Base-by-base conservation (phyloP, 257 asterid species). In the Ocimum tenuiflorum region DNA sequence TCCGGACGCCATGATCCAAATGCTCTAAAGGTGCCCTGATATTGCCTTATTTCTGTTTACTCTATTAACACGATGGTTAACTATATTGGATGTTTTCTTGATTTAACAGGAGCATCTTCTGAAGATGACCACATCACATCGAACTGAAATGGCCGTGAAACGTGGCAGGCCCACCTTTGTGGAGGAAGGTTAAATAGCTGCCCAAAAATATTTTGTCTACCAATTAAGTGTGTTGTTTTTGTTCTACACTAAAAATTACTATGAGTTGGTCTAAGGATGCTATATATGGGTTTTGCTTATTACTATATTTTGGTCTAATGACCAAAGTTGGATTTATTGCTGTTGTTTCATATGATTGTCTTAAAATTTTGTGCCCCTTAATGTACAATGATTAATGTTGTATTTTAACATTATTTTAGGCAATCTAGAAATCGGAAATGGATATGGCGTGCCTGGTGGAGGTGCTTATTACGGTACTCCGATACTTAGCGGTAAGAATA, bases 381-480 rank as follows among this genome's bases (percentile, higher is more conserved):
- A n/a, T 46, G 7, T 67, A 47, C 51, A 35, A 36, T 54, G 33
- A 71, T 57, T 65, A 63, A 68, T 20, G 3, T 45, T 52, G 11
- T 46, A 41, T 3, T 48, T 36, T 38, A 43, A 19, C 24, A 33
- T 45, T 38, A 73, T 73, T 50, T 62, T 57, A 92, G 97, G 94
- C 42, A 86, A 92, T 77, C 63, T 80, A 68, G 99, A 92, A 75
- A 92, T 94, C 47, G 97, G 97, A 73, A 94, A 94, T 77, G 99
- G 99, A 42, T 94, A 94, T 68, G 99, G 99, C n/a, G 99, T 94
- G 75, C 99, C 99, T 11, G 96, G 99, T 47, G 97, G 99, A 35
- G 94, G 91, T 76, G 96, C 96, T 78, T 88, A 86, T 80, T 73
- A 79, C 71, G 83, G 84, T 77, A 63, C 85, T 73, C 75, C 86